Evolutionary conservation across 2,329 filamentous ascomycete genomes (phyloP), one percentile per base, ranked within the genome.

Genomic region (Ophiosphaerella narmari): DNA sequence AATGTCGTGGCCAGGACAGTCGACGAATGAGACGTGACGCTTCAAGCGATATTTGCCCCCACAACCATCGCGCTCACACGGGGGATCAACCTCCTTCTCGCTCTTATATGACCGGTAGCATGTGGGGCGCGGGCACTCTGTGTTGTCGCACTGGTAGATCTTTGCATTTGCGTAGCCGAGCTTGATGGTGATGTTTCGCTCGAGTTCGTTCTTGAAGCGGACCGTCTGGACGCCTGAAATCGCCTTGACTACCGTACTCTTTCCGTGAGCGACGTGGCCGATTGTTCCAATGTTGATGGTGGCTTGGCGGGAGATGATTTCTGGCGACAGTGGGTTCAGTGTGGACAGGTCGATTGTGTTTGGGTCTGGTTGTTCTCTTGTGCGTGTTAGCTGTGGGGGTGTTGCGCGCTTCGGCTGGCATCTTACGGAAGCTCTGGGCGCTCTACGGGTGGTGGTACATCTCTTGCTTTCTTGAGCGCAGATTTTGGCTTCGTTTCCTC

Each of bases 1-100:
- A 91, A 99, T 99, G 80, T 99, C 94, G 90, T 99, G 94, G 77
- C 94, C 94, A 49, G 94, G 94, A 82, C 94, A 97, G 77, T 97
- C 94, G 64, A 97, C 94, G 75, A 97, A 99, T 13, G 90, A 93
- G 62, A 73, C 66, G 45, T 65, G 55, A 31, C 54, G 86, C 68
- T 96, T 78, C 70, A 99, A 79, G 71, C 90, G 82, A 79, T 97
- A 99, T 69, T 82, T 93, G 52, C 94, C 94, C 50, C 77, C 78
- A 72, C 94, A 99, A 63, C 92, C 93, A 57, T 96, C 90, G 62
- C 94, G 86, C 80, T 99, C 94, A 71, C 94, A 99, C 38, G 91
- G 87, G 60, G 94, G 94, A 71, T 97, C 93, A 45, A 99, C 87
- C 80, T 97, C 94, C 83, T 99, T 97, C 77, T 97, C 93, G 76